Base-by-base conservation (phyloP, 371 early-diverging fungal species). In the Mucor saturninus region DNA sequence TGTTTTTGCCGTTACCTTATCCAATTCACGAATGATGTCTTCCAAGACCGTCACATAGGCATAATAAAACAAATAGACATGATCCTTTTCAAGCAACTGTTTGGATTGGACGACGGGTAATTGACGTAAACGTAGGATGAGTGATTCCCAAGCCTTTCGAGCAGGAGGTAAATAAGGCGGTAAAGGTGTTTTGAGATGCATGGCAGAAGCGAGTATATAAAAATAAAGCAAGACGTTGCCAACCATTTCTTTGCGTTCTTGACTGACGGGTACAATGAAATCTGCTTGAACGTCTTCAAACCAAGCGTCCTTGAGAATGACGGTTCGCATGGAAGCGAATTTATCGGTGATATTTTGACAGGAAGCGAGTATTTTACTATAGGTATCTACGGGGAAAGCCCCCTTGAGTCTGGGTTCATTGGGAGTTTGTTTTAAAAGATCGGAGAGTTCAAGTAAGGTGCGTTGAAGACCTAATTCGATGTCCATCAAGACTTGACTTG, bases 351-450 rank as follows among this genome's bases (percentile, higher is more conserved):
- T 82, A n/a, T 82, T 86, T 67, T 93, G 90, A 64, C 90, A 87
- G 5, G 88, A 86, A 2, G 71, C 75, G 6, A 92, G 69, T 64
- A 93, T 87, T 13, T 81, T 69, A 35, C 77, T 75, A 64, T 95
- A 95, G 0, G 84, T 83, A 0, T 64, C 69, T 2, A 76, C 77
- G 2, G 95, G 95, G 62, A 92, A 95, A 9, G 87, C 86, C 5
- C 95, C 95, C 72, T 91, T 92, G 29, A 93, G 73, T 54, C 95
- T 85, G 1, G 95, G 95, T 67, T 95, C 95, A 58, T 91, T 91
- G 2, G 86, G 86, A 4, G 94, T 91, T 45, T 90, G 83, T 2
- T 64, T 67, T 14, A 95, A 69, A 7, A 95, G 76, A 3, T 74
- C 80, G 11, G 77, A 83, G 5, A 92, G 74, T 30, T 79, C 74